Evolutionary conservation across 2,329 filamentous ascomycete species (phyloP).

Genomic region (Clarireedia hainanense): DNA sequence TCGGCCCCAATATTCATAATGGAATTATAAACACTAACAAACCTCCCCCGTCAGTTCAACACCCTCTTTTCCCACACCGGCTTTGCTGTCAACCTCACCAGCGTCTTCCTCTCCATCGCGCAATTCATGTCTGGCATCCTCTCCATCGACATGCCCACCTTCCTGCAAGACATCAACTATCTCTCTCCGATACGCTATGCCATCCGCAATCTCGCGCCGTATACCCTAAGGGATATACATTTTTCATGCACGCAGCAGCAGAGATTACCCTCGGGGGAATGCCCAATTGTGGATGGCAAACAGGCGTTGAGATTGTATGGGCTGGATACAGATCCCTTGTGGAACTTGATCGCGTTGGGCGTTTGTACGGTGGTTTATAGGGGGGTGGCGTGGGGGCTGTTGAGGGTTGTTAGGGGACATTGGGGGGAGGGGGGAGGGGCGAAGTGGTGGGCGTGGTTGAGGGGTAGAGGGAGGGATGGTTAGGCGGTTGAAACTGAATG

Average conservation of each 20-base stretch:
- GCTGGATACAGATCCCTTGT: constrained; percentile 51
- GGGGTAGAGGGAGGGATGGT: not conserved
- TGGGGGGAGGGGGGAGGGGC: constrained; percentile 32
- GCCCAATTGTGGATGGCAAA: constrained; percentile 57
- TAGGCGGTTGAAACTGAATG: not conserved
- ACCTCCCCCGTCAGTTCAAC: constrained; percentile 47
- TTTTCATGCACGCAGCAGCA: constrained; percentile 60
- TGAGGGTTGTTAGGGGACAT: constrained; percentile 46
- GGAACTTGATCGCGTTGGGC: constrained; percentile 56
- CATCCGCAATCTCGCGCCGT: constrained; percentile 58
- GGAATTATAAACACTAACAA: not conserved
- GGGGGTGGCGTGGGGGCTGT: constrained; percentile 50
- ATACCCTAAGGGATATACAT: constrained; percentile 48
- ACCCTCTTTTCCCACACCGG: constrained; percentile 67
- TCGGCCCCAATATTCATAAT: not conserved
- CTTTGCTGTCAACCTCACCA: constrained; percentile 68
- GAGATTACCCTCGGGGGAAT: constrained; percentile 49
- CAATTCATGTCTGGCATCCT: constrained; percentile 66
- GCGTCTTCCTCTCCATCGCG: constrained; percentile 60
- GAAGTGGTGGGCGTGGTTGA: not conserved
- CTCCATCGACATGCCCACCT: constrained; percentile 58
- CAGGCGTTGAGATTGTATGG: constrained; percentile 62
- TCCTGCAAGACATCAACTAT: constrained; percentile 63
- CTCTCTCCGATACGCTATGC: constrained; percentile 65
- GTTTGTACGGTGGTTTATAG: constrained; percentile 59